These are phyloP conservation scores for Podaxis rugospora DNA, from an alignment of 768 basidiomycete species.

Conservation along the genomic window DNA sequence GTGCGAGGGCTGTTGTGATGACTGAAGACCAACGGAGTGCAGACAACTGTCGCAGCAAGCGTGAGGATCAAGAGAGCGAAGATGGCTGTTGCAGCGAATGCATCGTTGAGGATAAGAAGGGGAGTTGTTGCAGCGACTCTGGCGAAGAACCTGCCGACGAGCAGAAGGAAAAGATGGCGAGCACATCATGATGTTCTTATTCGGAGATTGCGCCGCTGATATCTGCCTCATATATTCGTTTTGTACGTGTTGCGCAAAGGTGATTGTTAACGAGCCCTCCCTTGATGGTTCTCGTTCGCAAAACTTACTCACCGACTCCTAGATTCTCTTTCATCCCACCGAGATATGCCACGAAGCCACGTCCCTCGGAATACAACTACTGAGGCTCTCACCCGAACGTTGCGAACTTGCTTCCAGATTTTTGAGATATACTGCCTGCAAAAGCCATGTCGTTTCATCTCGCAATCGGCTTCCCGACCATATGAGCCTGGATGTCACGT, in stretches of 20 bases:
- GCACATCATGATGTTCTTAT: background rate
- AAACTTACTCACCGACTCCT: background rate
- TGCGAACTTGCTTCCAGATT: background rate
- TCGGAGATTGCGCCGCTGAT: background rate
- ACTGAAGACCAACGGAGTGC: background rate
- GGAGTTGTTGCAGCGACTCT: background rate
- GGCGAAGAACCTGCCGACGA: background rate
- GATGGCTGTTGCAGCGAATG: background rate
- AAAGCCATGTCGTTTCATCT: background rate
- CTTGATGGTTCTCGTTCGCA: background rate
- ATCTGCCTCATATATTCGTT: background rate
- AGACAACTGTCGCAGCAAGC: too few species aligned
- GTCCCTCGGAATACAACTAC: background rate
- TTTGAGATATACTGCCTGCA: background rate
- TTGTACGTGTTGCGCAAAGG: background rate
- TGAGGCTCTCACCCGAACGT: background rate
- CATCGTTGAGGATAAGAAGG: too few species aligned
- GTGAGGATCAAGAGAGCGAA: background rate
- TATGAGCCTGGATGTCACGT: background rate
- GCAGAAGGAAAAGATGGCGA: background rate
- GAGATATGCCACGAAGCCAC: background rate
- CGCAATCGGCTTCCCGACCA: background rate
- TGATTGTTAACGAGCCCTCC: background rate
- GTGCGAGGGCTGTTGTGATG: background rate
- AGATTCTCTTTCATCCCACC: background rate